A percentile compares a stretch with the other conserved stretches of the same genome.
These are phyloP conservation scores for Plasmodium gaboni DNA, from an alignment of 169 alveolate species.

Conservation along the genomic window DNA sequence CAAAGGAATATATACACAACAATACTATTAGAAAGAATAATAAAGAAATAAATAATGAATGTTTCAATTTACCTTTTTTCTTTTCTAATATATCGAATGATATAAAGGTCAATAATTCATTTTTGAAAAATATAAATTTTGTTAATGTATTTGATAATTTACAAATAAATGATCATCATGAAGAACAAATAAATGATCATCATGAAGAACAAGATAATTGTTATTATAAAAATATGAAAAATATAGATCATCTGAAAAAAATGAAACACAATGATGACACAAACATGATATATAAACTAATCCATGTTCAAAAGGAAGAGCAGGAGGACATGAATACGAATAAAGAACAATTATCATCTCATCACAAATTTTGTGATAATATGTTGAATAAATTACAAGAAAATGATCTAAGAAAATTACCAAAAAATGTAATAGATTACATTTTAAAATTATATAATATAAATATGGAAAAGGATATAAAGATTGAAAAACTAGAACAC, in stretches of 20 bases:
- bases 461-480: not conserved
- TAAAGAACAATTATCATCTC: too few relatives aligned
- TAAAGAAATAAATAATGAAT: not conserved
- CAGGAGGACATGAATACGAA: not conserved
- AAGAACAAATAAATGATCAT: too few relatives aligned
- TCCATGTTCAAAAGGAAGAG: not conserved
- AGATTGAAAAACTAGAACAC: slow-evolving; percentile 10
- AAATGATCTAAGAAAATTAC: too few relatives aligned
- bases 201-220: too few relatives aligned
- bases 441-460: slow-evolving; percentile 4
- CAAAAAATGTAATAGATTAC: not conserved
- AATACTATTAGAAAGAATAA: not conserved
- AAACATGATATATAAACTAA: not conserved
- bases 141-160: not conserved
- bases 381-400: too few relatives aligned
- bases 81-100: not conserved
- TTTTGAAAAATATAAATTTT: slow-evolving; percentile 11
- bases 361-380: too few relatives aligned
- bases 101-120: slow-evolving; percentile 1
- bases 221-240: too few relatives aligned
- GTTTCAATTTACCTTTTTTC: not conserved
- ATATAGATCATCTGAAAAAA: too few relatives aligned
- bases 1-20: not conserved
- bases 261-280: too few relatives aligned
- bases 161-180: too few relatives aligned